These are phyloP conservation scores for Amesomyces nigricolor DNA, from an alignment of 2,329 filamentous ascomycete genomes.

Conservation along the genomic window DNA sequence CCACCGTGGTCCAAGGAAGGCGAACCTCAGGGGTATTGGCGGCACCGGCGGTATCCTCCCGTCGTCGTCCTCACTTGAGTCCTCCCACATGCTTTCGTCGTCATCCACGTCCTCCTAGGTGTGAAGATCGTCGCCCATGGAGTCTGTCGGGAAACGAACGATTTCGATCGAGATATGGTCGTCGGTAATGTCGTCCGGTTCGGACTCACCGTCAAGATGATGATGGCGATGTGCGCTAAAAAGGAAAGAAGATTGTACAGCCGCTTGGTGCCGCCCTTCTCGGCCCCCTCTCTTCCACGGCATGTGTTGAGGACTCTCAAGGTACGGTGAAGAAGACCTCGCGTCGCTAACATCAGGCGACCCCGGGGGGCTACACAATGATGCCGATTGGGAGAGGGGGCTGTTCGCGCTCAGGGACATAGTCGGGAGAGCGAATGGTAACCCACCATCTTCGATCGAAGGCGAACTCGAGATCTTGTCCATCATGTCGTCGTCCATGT, in stretches of 20 bases:
- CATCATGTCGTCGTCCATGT: conserved; percentile 88
- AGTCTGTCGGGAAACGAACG: neutral
- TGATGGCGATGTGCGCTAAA: conserved; percentile 28
- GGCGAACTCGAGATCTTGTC: conserved; percentile 98
- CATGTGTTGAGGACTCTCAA: conserved; percentile 33
- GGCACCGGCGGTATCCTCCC: no score
- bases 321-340: conserved; percentile 40
- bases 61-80: neutral
- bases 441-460: conserved; percentile 98
- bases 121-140: neutral
- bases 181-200: conserved; percentile 19
- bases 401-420: conserved; percentile 42
- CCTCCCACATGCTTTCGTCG: neutral
- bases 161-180: conserved; percentile 10
- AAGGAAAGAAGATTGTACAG: conserved; percentile 14
- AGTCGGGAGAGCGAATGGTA: conserved; percentile 38
- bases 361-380: conserved; percentile 29
- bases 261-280: conserved; percentile 31
- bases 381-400: conserved; percentile 35
- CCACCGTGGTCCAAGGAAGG: no score
- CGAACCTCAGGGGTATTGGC: no score
- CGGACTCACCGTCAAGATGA: conserved; percentile 48
- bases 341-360: conserved; percentile 32
- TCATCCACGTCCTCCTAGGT: neutral
- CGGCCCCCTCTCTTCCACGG: conserved; percentile 27